Conservation (phyloP, 345 rosid species). For the Bretschneidera sinensis region DNA sequence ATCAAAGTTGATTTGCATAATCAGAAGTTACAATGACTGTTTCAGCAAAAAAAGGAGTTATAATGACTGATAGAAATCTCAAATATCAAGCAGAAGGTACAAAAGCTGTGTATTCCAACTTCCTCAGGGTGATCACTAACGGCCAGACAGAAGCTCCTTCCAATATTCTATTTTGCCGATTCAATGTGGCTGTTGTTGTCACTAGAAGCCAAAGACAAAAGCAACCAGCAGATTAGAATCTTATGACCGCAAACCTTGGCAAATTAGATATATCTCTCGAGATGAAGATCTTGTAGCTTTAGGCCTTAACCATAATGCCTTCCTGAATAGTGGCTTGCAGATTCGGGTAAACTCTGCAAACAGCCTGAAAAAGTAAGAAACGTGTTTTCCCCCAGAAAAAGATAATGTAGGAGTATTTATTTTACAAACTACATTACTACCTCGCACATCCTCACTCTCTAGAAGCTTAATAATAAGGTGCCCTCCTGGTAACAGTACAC, state of each 20-base stretch:
- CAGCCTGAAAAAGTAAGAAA: slow-evolving; percentile 4
- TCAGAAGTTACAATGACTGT: too few species aligned
- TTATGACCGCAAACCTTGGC: slow-evolving; percentile 54
- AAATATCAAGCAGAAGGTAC: too few species aligned
- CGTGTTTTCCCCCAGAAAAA: background rate
- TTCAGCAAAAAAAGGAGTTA: too few species aligned
- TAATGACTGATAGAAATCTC: too few species aligned
- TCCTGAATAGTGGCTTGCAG: slow-evolving; percentile 76
- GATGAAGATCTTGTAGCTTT: slow-evolving; percentile 94
- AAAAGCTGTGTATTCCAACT: too few species aligned
- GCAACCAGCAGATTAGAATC: background rate
- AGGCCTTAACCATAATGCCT: slow-evolving; percentile 89
- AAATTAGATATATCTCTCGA: slow-evolving; percentile 86
- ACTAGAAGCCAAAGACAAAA: background rate
- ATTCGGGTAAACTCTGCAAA: slow-evolving; percentile 55
- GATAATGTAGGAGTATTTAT: too few species aligned
- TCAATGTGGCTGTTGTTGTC: background rate
- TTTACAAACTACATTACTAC: too few species aligned
- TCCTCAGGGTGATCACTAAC: too few species aligned
- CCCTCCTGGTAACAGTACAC: slow-evolving; percentile 64
- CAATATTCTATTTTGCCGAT: too few species aligned
- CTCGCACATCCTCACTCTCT: slow-evolving; percentile 81
- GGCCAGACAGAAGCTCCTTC: too few species aligned
- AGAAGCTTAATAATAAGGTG: slow-evolving; percentile 86
- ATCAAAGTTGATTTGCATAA: too few species aligned